These are phyloP conservation scores for Paramecium sexaurelia DNA, from an alignment of 73 alveolate species.

Conservation along the genomic window DNA sequence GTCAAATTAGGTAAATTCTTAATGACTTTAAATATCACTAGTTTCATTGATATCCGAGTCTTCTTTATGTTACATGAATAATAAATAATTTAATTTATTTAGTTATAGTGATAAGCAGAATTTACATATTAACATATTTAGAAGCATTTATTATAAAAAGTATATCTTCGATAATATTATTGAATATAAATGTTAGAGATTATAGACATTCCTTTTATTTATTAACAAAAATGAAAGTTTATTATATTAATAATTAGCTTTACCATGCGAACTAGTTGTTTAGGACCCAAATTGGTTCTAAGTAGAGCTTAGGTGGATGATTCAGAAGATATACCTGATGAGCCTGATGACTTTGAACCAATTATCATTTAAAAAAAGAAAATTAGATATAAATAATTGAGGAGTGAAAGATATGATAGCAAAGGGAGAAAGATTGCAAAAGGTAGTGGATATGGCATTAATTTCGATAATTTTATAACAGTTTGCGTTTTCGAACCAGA, in stretches of 20 bases:
- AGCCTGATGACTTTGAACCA: slow-evolving; percentile 47
- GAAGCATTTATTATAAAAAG: not conserved
- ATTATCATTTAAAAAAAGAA: not conserved
- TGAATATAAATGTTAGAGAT: not conserved
- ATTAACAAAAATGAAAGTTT: not conserved
- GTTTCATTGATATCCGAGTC: not conserved
- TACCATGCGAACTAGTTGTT: not conserved
- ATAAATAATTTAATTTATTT: not conserved
- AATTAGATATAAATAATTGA: not conserved
- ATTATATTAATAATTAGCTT: not conserved
- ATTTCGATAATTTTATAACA: slow-evolving; percentile 35
- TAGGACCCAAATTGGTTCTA: slow-evolving; percentile 14
- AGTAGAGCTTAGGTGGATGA: not conserved
- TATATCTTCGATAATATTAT: not conserved
- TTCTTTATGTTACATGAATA: not conserved
- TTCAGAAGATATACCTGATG: slow-evolving; percentile 27
- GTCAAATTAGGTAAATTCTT: not conserved
- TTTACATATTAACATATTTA: not conserved
- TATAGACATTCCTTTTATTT: not conserved
- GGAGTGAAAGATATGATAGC: not conserved
- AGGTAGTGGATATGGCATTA: slow-evolving; percentile 32
- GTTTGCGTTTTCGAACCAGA: slow-evolving; percentile 46
- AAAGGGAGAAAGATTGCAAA: not conserved
- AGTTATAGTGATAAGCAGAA: not conserved
- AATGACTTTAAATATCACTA: not conserved